A percentile compares a stretch with the other conserved stretches of the same genome.
Evolutionary conservation across 768 basidiomycete genomes (phyloP).

Genomic region (Lentinus brumalis): DNA sequence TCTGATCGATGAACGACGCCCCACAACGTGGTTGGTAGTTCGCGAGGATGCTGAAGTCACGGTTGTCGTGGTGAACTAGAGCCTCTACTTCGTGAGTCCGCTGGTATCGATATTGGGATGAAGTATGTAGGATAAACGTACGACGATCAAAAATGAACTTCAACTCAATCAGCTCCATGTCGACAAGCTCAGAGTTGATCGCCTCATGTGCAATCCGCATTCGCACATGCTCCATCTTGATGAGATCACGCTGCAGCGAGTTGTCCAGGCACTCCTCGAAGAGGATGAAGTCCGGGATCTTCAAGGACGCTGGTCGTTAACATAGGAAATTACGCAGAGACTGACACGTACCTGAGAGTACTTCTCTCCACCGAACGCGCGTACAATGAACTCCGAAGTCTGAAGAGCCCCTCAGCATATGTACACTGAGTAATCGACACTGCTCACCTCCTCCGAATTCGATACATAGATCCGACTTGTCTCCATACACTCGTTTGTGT

Average conservation of each 20-base stretch:
- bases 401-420: constrained; percentile 24
- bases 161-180: constrained; percentile 82
- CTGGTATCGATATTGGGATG: neutral
- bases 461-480: constrained; percentile 79
- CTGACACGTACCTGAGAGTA: constrained; percentile 66
- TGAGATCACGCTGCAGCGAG: constrained; percentile 81
- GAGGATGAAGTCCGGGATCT: constrained; percentile 83
- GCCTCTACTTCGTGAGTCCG: neutral
- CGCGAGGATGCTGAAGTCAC: constrained; percentile 78
- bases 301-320: neutral
- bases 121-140: constrained; percentile 34
- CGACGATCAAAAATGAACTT: constrained; percentile 81
- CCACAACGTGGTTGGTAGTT: constrained; percentile 69
- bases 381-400: constrained; percentile 81
- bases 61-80: constrained; percentile 82
- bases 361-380: constrained; percentile 78
- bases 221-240: constrained; percentile 82
- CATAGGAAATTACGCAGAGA: neutral
- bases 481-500: constrained; percentile 75
- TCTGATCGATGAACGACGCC: constrained; percentile 64
- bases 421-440: neutral
- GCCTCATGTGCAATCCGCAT: constrained; percentile 80
- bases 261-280: constrained; percentile 83
- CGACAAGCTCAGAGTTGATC: constrained; percentile 69
- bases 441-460: constrained; percentile 73